Evolutionary conservation across 148 eudicot species (phyloP).

Genomic region (Pharnaceum exiguum): DNA sequence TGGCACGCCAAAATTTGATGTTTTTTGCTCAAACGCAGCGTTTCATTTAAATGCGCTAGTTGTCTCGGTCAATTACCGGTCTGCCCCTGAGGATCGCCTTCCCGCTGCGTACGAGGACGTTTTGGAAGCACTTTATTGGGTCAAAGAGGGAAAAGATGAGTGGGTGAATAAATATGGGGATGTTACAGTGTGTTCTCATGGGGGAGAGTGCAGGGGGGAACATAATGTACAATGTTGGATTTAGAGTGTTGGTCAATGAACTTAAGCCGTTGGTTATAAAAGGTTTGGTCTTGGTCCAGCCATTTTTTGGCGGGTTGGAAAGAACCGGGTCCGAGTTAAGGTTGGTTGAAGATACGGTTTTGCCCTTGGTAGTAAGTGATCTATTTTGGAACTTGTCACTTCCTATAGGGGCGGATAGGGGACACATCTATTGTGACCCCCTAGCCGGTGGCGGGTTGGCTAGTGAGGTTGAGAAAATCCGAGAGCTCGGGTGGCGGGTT

Average conservation of each 20-base stretch:
- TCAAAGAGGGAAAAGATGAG: neutral
- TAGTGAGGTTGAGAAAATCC: constrained; percentile 1
- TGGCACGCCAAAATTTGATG: no score
- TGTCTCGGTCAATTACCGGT: constrained; percentile 5
- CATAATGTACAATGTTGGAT: no score
- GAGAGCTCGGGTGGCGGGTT: constrained; percentile 29
- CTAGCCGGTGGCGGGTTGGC: neutral
- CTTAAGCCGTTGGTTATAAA: constrained; percentile 15
- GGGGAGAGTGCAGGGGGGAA: constrained; percentile 11
- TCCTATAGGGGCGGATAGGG: constrained; percentile 37
- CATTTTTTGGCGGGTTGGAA: constrained; percentile 32
- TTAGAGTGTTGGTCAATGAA: neutral
- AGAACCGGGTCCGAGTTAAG: constrained; percentile 30
- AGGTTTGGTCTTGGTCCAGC: constrained; percentile 32
- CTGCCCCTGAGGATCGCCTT: constrained; percentile 7
- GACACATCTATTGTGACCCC: constrained; percentile 34
- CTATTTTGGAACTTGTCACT: constrained; percentile 46
- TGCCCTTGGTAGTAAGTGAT: constrained; percentile 36
- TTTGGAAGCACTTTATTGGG: constrained; percentile 1
- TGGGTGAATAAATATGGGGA: constrained; percentile 2
- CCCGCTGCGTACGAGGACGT: constrained; percentile 10
- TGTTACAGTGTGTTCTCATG: neutral
- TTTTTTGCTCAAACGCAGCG: no score
- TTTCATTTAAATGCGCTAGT: no score
- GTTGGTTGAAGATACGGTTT: constrained; percentile 10